Conservation (phyloP, 352 stramenopile genomes). For the Blastocystis sp. region DNA sequence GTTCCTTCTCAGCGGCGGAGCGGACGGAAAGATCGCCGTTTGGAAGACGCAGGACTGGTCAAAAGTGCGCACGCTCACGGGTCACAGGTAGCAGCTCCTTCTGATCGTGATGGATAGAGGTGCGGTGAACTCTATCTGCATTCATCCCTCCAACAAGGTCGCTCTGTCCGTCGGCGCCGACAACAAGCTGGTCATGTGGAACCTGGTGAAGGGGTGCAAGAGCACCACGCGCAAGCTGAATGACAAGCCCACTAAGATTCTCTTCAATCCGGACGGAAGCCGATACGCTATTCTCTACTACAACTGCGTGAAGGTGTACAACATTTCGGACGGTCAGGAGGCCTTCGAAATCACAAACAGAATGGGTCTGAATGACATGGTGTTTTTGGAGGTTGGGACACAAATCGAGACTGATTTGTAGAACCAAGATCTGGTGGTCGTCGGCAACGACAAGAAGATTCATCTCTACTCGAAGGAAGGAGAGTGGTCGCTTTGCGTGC, state of each 20-base stretch:
- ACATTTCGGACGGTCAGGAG: conserved; percentile 26
- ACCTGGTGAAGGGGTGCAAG: conserved; percentile 83
- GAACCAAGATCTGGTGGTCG: conserved; percentile 46
- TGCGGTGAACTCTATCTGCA: conserved; percentile 80
- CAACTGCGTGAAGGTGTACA: conserved; percentile 24
- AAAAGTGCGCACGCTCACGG: conserved; percentile 82
- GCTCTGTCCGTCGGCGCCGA: conserved; percentile 81
- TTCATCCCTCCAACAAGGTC: conserved; percentile 83
- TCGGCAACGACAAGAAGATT: conserved; percentile 65
- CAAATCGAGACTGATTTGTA: background rate
- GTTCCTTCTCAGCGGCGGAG: conserved; percentile 81
- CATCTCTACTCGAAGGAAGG: conserved; percentile 35
- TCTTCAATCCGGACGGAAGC: conserved; percentile 69
- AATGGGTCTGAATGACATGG: conserved; percentile 41
- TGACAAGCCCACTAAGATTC: conserved; percentile 75
- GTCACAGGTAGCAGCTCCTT: conserved; percentile 4
- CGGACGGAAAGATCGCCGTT: conserved; percentile 83
- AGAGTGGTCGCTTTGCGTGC: background rate
- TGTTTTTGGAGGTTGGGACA: conserved; percentile 9
- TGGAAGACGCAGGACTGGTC: conserved; percentile 85
- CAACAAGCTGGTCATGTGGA: conserved; percentile 83
- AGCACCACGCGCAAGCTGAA: conserved; percentile 81
- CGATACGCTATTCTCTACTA: conserved; percentile 29
- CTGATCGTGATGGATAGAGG: conserved; percentile 72
- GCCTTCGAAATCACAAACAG: conserved; percentile 9